phyloP scores from a whole-genome alignment of 495 filamentous ascomycete species.

The Neurospora pannonica region DNA sequence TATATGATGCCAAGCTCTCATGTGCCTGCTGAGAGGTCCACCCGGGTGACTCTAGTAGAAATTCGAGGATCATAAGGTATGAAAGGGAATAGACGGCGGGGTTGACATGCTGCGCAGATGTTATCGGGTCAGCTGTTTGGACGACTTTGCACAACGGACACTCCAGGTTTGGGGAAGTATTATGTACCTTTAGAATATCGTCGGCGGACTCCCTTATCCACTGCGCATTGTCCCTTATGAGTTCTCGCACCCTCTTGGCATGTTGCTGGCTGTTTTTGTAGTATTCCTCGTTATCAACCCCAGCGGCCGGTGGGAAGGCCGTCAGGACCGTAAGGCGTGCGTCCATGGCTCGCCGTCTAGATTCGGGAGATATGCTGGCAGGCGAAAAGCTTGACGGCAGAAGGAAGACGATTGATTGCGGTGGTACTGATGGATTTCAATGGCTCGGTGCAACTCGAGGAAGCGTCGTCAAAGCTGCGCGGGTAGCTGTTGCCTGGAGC shows the following conservation, averaged over 20 bases:
- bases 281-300: constrained; percentile 14
- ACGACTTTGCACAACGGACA: neutral
- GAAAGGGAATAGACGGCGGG: constrained; percentile 34
- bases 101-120: constrained; percentile 22
- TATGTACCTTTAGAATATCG: constrained; percentile 25
- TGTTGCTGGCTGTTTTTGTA: constrained; percentile 23
- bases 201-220: constrained; percentile 7
- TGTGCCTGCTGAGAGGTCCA: constrained; percentile 10
- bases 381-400: neutral
- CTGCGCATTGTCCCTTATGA: constrained; percentile 20
- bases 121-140: constrained; percentile 2
- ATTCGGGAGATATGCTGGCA: neutral
- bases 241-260: constrained; percentile 18
- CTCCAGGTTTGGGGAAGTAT: neutral
- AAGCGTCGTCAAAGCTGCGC: neutral
- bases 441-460: neutral
- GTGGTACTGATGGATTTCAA: neutral
- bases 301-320: constrained; percentile 27
- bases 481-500: neutral
- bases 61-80: constrained; percentile 30
- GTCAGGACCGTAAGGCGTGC: constrained; percentile 26
- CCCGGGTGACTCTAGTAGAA: constrained; percentile 9
- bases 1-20: constrained; percentile 20
- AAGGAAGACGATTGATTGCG: neutral
- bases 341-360: constrained; percentile 22